A percentile compares a stretch with the other conserved stretches of the same genome.
Conservation (phyloP, 2,329 filamentous ascomycete species). For the Hypomyces perniciosus region DNA sequence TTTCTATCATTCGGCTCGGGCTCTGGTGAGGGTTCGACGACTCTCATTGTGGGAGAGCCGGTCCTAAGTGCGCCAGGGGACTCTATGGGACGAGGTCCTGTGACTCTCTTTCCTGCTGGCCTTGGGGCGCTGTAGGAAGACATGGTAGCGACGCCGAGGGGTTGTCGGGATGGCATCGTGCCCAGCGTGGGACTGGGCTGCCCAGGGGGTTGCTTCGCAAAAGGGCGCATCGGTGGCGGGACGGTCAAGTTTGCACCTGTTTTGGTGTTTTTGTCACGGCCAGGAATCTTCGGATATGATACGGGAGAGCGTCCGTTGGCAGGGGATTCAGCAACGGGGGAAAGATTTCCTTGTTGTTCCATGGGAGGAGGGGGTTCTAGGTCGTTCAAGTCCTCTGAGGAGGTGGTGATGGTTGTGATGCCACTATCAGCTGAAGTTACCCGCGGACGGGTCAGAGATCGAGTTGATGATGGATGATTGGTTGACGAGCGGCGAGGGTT, state of each 20-base stretch:
- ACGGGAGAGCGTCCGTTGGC: constrained; percentile 27
- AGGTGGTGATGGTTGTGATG: constrained; percentile 27
- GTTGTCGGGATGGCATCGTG: constrained; percentile 17
- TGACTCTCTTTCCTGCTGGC: not conserved
- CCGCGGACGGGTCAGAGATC: constrained; percentile 20
- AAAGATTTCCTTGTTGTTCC: constrained; percentile 30
- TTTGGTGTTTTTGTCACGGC: constrained; percentile 10
- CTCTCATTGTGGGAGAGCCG: constrained; percentile 32
- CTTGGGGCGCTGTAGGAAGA: constrained; percentile 5
- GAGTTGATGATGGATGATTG: constrained; percentile 13
- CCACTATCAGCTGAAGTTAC: constrained; percentile 27
- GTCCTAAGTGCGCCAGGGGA: constrained; percentile 18
- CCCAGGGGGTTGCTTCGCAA: not conserved
- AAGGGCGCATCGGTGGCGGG: not conserved
- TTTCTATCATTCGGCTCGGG: constrained; percentile 22
- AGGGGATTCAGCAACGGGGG: constrained; percentile 45
- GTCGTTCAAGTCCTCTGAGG: constrained; percentile 19
- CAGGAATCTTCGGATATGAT: constrained; percentile 26
- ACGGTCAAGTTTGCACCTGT: not conserved
- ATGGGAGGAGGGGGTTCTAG: constrained; percentile 11
- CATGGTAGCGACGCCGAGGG: constrained; percentile 8
- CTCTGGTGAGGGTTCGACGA: constrained; percentile 27
- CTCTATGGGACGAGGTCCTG: constrained; percentile 3
- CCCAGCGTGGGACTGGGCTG: constrained; percentile 29
- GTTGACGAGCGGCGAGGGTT: constrained; percentile 6